Evolutionary conservation across 2,329 filamentous ascomycete genomes (phyloP).

Genomic region (Trichoderma lentiforme): DNA sequence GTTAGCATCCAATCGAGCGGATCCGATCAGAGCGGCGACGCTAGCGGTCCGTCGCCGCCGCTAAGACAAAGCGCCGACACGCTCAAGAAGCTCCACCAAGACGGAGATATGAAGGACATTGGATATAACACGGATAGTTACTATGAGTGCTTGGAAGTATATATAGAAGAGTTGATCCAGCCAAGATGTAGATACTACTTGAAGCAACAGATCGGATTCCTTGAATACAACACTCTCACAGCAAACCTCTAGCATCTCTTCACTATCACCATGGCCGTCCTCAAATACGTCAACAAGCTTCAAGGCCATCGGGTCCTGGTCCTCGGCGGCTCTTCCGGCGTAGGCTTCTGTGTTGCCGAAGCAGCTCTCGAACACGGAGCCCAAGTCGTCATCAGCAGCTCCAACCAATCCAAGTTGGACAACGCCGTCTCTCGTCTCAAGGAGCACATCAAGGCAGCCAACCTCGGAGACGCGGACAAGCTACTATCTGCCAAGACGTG

Average conservation of each 20-base stretch:
- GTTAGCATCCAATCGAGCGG: background rate
- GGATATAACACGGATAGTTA: background rate
- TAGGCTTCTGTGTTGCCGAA: conserved; percentile 60
- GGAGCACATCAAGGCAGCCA: conserved; percentile 30
- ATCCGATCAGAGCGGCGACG: conserved; percentile 11
- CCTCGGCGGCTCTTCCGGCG: conserved; percentile 61
- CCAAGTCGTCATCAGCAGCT: conserved; percentile 58
- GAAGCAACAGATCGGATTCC: background rate
- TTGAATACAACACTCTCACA: background rate
- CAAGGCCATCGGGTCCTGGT: conserved; percentile 48
- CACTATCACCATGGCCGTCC: conserved; percentile 18
- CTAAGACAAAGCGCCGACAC: conserved; percentile 1
- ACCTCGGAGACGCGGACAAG: conserved; percentile 31
- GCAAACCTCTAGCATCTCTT: background rate
- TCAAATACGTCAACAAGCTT: conserved; percentile 35
- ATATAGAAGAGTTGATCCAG: background rate
- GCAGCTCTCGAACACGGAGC: conserved; percentile 53
- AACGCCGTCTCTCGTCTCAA: conserved; percentile 43
- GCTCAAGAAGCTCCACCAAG: background rate
- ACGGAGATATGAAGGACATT: background rate
- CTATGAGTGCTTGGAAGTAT: background rate
- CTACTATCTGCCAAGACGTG: conserved; percentile 24
- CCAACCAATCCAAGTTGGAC: conserved; percentile 47
- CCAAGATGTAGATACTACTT: background rate
- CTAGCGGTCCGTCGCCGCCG: conserved; percentile 10